Evolutionary conservation across 2,329 filamentous ascomycete species (phyloP).

Genomic region (Xylariales sp.): DNA sequence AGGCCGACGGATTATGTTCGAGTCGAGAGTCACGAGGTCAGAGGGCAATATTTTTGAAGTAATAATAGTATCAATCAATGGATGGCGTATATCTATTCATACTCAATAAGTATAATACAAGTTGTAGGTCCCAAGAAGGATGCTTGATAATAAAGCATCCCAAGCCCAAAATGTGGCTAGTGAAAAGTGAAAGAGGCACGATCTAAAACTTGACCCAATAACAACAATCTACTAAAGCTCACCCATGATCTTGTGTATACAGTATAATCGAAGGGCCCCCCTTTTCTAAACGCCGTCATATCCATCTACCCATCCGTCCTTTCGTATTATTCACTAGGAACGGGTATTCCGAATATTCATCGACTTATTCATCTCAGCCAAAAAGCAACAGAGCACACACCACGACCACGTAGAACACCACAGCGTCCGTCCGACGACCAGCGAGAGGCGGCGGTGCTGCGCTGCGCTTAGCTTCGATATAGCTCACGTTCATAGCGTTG

Average conservation of each 20-base stretch:
- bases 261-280: constrained; percentile 11
- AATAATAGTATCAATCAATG: background rate
- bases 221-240: constrained; percentile 10
- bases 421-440: background rate
- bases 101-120: background rate
- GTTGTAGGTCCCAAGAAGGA: constrained; percentile 11
- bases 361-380: constrained; percentile 3
- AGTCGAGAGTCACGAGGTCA: background rate
- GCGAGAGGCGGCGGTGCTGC: constrained; percentile 14
- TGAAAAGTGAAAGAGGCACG: background rate
- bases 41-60: background rate
- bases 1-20: background rate
- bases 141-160: background rate
- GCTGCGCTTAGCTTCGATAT: constrained; percentile 48
- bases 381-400: constrained; percentile 1
- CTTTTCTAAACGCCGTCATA: background rate
- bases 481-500: constrained; percentile 52
- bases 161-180: background rate
- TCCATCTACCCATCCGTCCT: constrained; percentile 8
- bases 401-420: constrained; percentile 8
- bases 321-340: background rate
- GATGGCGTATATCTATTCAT: background rate
- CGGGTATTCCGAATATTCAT: too few species aligned
- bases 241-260: background rate
- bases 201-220: background rate